Conservation (phyloP, 2,329 filamentous ascomycete species). For the Trichoderma endophyticum region DNA sequence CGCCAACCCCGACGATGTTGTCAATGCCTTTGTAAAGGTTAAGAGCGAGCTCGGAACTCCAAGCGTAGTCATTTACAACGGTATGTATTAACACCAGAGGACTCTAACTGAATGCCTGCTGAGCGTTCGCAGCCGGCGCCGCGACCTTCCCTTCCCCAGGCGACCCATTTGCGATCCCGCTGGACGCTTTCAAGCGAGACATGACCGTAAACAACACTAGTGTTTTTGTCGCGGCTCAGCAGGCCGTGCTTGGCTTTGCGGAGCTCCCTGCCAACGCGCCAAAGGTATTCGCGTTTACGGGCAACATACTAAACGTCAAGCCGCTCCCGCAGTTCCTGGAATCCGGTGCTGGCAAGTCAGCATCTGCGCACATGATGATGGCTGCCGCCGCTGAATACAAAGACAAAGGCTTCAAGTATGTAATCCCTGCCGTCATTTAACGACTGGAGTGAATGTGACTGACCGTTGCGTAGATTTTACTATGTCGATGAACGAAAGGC, state of each 20-base stretch:
- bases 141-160: neutral
- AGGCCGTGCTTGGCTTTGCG: neutral
- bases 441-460: neutral
- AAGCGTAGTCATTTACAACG: slow-evolving; percentile 6
- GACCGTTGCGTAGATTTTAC: neutral
- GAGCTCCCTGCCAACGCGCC: neutral
- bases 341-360: slow-evolving; percentile 9
- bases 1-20: neutral
- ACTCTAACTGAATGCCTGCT: neutral
- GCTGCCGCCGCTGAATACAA: slow-evolving; percentile 7
- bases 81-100: neutral
- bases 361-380: slow-evolving; percentile 9
- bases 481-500: slow-evolving; percentile 7
- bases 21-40: neutral
- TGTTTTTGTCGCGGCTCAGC: slow-evolving; percentile 2
- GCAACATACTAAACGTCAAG: slow-evolving; percentile 10
- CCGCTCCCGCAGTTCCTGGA: slow-evolving; percentile 6
- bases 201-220: slow-evolving; percentile 4
- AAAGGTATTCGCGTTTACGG: slow-evolving; percentile 4
- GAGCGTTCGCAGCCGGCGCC: neutral
- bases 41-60: neutral
- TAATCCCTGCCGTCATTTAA: neutral
- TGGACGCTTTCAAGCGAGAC: neutral
- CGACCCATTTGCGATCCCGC: slow-evolving; percentile 5
- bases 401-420: neutral